Conservation (phyloP, 108 stramenopile species). For the Cylindrotheca closterium region DNA sequence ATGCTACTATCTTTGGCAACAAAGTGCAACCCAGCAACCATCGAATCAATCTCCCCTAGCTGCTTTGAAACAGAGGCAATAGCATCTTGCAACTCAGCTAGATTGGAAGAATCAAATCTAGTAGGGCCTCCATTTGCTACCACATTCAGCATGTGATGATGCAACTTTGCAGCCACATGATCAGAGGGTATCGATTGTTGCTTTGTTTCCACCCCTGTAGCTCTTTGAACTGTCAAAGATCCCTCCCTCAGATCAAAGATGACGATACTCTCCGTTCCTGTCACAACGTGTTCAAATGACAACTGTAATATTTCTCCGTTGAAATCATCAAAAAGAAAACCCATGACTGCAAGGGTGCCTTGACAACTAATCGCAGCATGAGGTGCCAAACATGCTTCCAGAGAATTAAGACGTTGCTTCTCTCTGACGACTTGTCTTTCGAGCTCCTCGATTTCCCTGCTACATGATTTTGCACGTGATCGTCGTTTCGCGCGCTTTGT, state of each 20-base stretch:
- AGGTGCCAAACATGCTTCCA: slow-evolving; percentile 19
- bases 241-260: background rate
- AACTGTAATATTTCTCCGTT: slow-evolving; percentile 2
- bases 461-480: background rate
- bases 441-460: slow-evolving; percentile 11
- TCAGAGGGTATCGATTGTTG: background rate
- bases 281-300: slow-evolving; percentile 9
- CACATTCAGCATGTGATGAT: background rate
- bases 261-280: slow-evolving; percentile 5
- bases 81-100: slow-evolving; percentile 1
- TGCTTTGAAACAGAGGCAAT: slow-evolving; percentile 3
- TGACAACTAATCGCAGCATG: slow-evolving; percentile 14
- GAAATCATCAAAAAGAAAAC: slow-evolving; percentile 22
- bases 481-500: background rate
- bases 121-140: background rate
- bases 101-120: background rate
- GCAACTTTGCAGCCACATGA: slow-evolving; percentile 11
- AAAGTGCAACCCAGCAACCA: background rate
- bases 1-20: background rate
- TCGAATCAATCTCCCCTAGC: slow-evolving; percentile 10
- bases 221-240: background rate
- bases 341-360: slow-evolving; percentile 19
- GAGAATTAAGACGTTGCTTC: background rate
- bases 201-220: background rate
- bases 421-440: slow-evolving; percentile 1